Evolutionary conservation across 2,329 filamentous ascomycete genomes (phyloP).

Genomic region (Hirsutella minnesotensis): DNA sequence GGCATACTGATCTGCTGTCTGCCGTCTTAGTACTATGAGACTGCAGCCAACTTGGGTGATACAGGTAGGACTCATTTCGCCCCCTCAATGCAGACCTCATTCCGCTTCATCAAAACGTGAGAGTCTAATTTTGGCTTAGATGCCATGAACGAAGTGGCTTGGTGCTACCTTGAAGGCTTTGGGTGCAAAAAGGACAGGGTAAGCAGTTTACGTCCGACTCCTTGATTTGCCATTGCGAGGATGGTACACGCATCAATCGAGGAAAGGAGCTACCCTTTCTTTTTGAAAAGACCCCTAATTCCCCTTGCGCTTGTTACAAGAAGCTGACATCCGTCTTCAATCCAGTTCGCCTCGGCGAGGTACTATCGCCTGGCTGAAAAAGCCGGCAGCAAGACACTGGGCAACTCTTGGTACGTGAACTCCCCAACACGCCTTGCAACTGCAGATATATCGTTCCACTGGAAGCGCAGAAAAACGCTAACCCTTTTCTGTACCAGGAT

Average conservation of each 20-base stretch:
- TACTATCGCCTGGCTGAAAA: slow-evolving; percentile 88
- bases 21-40: slow-evolving; percentile 74
- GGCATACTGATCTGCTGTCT: slow-evolving; percentile 1
- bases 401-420: slow-evolving; percentile 79
- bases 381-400: slow-evolving; percentile 78
- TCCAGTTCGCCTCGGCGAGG: slow-evolving; percentile 66
- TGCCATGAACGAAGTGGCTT: slow-evolving; percentile 92
- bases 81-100: too few species aligned
- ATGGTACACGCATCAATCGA: too few species aligned
- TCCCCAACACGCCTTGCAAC: slow-evolving; percentile 5
- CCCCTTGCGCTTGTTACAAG: slow-evolving; percentile 27
- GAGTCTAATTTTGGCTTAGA: slow-evolving; percentile 35
- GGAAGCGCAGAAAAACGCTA: too few species aligned
- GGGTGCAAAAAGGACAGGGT: slow-evolving; percentile 98
- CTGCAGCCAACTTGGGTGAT: slow-evolving; percentile 90
- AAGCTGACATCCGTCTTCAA: slow-evolving; percentile 29
- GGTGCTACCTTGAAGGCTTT: slow-evolving; percentile 96
- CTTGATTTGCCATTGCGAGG: too few species aligned
- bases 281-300: too few species aligned
- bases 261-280: too few species aligned
- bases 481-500: slow-evolving; percentile 48
- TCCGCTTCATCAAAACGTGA: slow-evolving; percentile 4
- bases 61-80: slow-evolving; percentile 41
- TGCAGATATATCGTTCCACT: slow-evolving; percentile 5
- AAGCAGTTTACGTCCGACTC: slow-evolving; percentile 8